Evolutionary conservation across 768 basidiomycete species (phyloP).

Genomic region (Pholiota conissans): DNA sequence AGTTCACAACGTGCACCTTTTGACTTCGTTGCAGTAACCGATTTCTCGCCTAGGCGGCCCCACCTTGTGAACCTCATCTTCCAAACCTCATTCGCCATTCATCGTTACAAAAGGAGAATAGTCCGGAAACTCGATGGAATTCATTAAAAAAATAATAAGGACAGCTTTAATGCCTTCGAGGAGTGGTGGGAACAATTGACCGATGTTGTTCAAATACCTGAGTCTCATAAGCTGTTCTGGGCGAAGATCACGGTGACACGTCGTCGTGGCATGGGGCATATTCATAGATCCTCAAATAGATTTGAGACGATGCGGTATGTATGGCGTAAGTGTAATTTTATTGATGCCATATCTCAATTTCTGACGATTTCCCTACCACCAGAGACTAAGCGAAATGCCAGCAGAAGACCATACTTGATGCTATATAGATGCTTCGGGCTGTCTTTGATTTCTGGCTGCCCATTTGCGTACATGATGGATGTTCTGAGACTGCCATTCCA

Average conservation of each 20-base stretch:
- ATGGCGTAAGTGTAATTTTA: slow-evolving; percentile 62
- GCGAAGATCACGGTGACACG: slow-evolving; percentile 79
- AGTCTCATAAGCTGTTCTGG: slow-evolving; percentile 79
- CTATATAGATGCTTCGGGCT: slow-evolving; percentile 78
- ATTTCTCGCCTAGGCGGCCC: slow-evolving; percentile 53
- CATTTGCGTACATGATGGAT: slow-evolving; percentile 84
- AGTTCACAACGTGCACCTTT: slow-evolving; percentile 36
- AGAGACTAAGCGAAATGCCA: slow-evolving; percentile 67
- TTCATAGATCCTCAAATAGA: slow-evolving; percentile 79
- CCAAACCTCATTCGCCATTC: slow-evolving; percentile 73
- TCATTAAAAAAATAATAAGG: slow-evolving; percentile 64
- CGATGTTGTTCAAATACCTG: slow-evolving; percentile 78
- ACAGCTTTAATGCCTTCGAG: slow-evolving; percentile 66
- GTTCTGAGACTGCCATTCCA: slow-evolving; percentile 54
- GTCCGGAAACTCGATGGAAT: slow-evolving; percentile 73
- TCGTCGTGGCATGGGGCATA: slow-evolving; percentile 83
- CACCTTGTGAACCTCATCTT: slow-evolving; percentile 65
- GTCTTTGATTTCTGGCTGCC: slow-evolving; percentile 85
- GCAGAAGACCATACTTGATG: slow-evolving; percentile 74
- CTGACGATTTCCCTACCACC: slow-evolving; percentile 37
- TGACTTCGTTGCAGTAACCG: slow-evolving; percentile 46
- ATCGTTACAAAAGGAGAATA: slow-evolving; percentile 71
- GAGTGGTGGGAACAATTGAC: slow-evolving; percentile 84
- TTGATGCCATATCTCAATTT: background rate
- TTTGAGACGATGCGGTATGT: slow-evolving; percentile 83